Evolutionary conservation across 2,329 filamentous ascomycete species (phyloP).

Genomic region (Pleurostoma richardsiae): DNA sequence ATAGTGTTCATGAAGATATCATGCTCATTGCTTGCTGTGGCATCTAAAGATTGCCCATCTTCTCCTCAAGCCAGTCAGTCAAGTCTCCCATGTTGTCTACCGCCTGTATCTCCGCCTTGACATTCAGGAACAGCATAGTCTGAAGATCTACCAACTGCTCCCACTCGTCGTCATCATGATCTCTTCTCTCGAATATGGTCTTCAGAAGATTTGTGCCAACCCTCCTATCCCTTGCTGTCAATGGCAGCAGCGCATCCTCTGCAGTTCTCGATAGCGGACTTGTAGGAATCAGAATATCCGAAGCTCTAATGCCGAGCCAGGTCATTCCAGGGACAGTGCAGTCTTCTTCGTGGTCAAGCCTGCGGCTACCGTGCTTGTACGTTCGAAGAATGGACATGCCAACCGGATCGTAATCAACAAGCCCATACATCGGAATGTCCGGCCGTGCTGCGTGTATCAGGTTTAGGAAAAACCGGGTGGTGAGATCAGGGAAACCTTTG

Average conservation of each 20-base stretch:
- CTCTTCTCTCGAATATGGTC: conserved; percentile 22
- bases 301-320: conserved; percentile 59
- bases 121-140: conserved; percentile 65
- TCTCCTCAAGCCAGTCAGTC: conserved; percentile 41
- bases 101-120: conserved; percentile 75
- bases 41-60: conserved; percentile 18
- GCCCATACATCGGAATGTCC: conserved; percentile 50
- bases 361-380: conserved; percentile 66
- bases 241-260: conserved; percentile 19
- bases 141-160: conserved; percentile 54
- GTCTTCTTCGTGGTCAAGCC: conserved; percentile 54
- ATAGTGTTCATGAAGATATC: too few species aligned
- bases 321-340: conserved; percentile 43
- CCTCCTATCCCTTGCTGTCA: conserved; percentile 53
- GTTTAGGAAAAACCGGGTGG: conserved; percentile 61
- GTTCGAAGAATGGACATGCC: conserved; percentile 69
- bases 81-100: conserved; percentile 52
- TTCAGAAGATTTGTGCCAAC: conserved; percentile 50
- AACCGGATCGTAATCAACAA: conserved; percentile 75
- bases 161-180: conserved; percentile 7
- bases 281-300: conserved; percentile 26
- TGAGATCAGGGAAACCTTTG: conserved; percentile 77
- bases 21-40: too few species aligned
- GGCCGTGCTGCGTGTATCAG: conserved; percentile 42
- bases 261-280: conserved; percentile 4